A percentile compares a stretch with the other conserved stretches of the same genome.
Evolutionary conservation across 805 yeast genomes (phyloP).

Genomic region (Sugiyamaella lignohabitans): DNA sequence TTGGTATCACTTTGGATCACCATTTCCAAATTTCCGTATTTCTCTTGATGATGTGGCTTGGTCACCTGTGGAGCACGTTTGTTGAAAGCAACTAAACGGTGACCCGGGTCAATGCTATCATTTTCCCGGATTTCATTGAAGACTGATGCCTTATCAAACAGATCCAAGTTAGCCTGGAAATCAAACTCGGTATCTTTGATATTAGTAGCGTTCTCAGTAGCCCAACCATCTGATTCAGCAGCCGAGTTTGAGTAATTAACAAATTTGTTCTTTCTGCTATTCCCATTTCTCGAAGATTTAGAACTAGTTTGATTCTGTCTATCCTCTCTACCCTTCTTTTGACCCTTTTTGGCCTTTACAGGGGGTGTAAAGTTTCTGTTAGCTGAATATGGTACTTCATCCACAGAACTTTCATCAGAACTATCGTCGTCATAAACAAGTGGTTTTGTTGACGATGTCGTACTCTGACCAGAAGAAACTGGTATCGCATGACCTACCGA

Average conservation of each 20-base stretch:
- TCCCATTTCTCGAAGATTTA: background rate
- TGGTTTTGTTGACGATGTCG: background rate
- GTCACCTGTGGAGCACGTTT: conserved; percentile 26
- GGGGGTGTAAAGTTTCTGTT: background rate
- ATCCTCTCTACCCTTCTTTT: background rate
- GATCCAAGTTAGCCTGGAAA: conserved; percentile 70
- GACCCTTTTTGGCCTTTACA: conserved; percentile 1
- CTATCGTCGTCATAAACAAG: conserved; percentile 1
- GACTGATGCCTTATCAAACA: conserved; percentile 74
- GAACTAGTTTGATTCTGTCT: background rate
- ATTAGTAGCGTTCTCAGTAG: conserved; percentile 34
- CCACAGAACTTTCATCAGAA: conserved; percentile 4
- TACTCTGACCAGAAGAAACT: conserved; percentile 3
- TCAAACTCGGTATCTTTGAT: conserved; percentile 66
- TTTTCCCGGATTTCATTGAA: conserved; percentile 65
- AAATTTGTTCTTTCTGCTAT: background rate
- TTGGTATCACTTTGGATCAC: conserved; percentile 31
- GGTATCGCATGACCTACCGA: conserved; percentile 4
- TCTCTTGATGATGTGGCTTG: conserved; percentile 25
- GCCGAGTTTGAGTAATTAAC: background rate
- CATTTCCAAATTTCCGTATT: conserved; percentile 68
- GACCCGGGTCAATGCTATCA: conserved; percentile 54
- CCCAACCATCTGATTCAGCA: conserved; percentile 18
- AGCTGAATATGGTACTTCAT: background rate
- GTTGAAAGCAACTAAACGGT: conserved; percentile 72